Base-by-base conservation (phyloP, 306 rosid genomes). In the Hippophae tibetana region DNA sequence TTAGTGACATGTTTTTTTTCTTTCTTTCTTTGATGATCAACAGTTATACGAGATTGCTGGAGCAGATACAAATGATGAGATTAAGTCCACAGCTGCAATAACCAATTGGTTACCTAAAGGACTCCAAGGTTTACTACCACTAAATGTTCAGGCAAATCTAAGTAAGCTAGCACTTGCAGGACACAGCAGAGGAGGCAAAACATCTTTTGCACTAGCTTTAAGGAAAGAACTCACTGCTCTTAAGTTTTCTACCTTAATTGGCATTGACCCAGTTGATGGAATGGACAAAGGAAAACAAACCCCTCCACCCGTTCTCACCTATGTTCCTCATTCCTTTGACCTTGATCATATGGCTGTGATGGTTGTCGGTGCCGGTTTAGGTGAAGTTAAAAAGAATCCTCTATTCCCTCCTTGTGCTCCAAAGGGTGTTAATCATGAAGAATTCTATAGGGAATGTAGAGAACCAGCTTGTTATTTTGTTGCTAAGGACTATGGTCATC, bases 201-300 rank as follows among this genome's bases (percentile, higher is more conserved):
- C 87, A 54, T 81, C 96, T 3, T 90, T 90, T 64, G 95, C 96
- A 1, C 65, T 87, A 10, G 90, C 94, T 38, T 65, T 81, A 10
- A 73, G 60, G 44, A 80, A 78, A 56, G 64, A 61, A 63, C 42
- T 41, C 58, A 74, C 82, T 1, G 60, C 72, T 25, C 71, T 80
- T 13, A 85, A 83, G 54, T 74, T 83, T 65, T 82, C 94, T 51
- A 95, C 92, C 41, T 57, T 87, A 23, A 78, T 90, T 26, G 97
- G 94, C 54, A 75, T 90, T 14, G 96, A 90, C 58, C 97, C 97
- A 3, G 96, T 90, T 31, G 97, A 90, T 72, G 97, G 97, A 68
- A 77, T 72, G 75, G 85, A 64, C 62, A 72, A 23, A 44, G 92
- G 96, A 57, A 79, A 66, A 61, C 96, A 87, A 76, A 90, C 94